Evolutionary conservation across 768 basidiomycete species (phyloP).

Genomic region (Serpula lacrymans): DNA sequence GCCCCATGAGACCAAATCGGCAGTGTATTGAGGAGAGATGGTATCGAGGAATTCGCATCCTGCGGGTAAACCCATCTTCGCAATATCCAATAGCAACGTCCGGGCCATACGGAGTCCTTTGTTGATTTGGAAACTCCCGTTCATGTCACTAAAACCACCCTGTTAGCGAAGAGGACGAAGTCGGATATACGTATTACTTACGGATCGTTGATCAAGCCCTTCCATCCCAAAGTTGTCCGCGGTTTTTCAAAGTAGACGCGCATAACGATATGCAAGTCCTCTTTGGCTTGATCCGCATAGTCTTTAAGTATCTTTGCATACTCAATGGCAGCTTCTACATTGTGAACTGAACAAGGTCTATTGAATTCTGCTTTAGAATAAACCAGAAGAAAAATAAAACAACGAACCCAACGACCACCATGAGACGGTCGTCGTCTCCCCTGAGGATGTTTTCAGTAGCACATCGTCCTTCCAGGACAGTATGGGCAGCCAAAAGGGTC

Average conservation of each 20-base stretch:
- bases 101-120: constrained; percentile 89
- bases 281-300: constrained; percentile 77
- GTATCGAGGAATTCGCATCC: constrained; percentile 96
- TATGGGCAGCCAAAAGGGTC: constrained; percentile 78
- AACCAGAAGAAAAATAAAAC: not conserved
- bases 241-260: constrained; percentile 98
- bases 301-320: constrained; percentile 77
- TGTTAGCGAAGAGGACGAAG: constrained; percentile 3
- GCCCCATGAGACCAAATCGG: constrained; percentile 92
- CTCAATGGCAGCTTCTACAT: constrained; percentile 79
- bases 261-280: constrained; percentile 94
- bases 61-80: constrained; percentile 86
- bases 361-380: constrained; percentile 5
- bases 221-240: constrained; percentile 97
- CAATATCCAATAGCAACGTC: constrained; percentile 80
- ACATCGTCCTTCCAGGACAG: constrained; percentile 82
- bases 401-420: constrained; percentile 86
- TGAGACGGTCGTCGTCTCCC: constrained; percentile 87
- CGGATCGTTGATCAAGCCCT: constrained; percentile 97
- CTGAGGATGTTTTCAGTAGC: constrained; percentile 74
- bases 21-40: constrained; percentile 82
- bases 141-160: constrained; percentile 53
- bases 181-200: constrained; percentile 7
- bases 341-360: constrained; percentile 94
- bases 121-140: constrained; percentile 94